Evolutionary conservation across 176 grass and related monocot species (phyloP).

Genomic region (Alloteropsis semialata): DNA sequence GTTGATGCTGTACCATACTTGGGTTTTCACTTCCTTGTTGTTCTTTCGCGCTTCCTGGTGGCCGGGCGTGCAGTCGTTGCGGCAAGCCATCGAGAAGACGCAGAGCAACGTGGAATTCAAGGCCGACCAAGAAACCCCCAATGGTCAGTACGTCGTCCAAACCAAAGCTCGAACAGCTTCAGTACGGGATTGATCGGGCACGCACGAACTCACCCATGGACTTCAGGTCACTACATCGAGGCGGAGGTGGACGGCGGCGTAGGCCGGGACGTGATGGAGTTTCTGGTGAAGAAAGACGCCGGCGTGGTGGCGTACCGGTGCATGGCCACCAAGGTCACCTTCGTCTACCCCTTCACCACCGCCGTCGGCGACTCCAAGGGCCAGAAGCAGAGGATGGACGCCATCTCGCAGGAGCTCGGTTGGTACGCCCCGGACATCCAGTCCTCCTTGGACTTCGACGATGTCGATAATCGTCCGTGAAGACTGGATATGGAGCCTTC

Average conservation of each 20-base stretch:
- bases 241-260: slow-evolving; percentile 68
- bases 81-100: slow-evolving; percentile 65
- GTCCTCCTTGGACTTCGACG: slow-evolving; percentile 42
- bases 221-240: slow-evolving; percentile 75
- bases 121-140: slow-evolving; percentile 55
- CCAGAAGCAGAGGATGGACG: slow-evolving; percentile 63
- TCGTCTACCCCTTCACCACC: slow-evolving; percentile 92
- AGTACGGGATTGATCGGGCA: not conserved
- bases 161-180: not conserved
- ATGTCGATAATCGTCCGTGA: not conserved
- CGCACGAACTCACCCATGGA: not conserved
- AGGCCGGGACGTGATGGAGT: slow-evolving; percentile 80
- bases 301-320: slow-evolving; percentile 68
- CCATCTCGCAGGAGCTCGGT: slow-evolving; percentile 62
- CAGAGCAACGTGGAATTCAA: slow-evolving; percentile 64
- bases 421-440: slow-evolving; percentile 79
- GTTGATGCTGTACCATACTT: not conserved
- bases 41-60: not conserved
- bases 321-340: slow-evolving; percentile 79
- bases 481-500: not conserved
- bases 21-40: not conserved
- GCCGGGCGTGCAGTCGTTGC: slow-evolving; percentile 42
- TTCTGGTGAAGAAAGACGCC: slow-evolving; percentile 61
- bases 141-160: slow-evolving; percentile 2
- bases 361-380: slow-evolving; percentile 77